A percentile compares a stretch with the other conserved stretches of the same genome.
Conservation (phyloP, 2,329 filamentous ascomycete species). For the Talaromyces atroroseus region DNA sequence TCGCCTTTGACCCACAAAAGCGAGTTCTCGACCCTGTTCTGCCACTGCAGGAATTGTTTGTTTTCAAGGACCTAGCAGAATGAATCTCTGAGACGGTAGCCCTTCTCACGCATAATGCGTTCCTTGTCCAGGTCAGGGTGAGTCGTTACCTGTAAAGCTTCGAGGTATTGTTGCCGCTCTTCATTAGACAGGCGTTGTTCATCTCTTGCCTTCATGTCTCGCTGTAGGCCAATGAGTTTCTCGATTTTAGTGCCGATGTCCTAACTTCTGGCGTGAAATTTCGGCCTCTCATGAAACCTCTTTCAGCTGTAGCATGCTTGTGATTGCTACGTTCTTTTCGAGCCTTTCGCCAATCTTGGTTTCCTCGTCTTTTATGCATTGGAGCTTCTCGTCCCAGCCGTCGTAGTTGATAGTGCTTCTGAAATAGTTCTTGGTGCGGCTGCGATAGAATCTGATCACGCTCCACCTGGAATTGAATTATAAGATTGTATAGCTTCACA, state of each 20-base stretch:
- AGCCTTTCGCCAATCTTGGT: no score
- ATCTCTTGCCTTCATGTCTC: no score
- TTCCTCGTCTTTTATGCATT: no score
- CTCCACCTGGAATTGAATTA: slow-evolving; percentile 34
- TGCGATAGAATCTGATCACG: slow-evolving; percentile 29
- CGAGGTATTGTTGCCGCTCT: no score
- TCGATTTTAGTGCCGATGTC: no score
- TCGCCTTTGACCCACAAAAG: slow-evolving; percentile 32
- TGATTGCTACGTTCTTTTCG: no score
- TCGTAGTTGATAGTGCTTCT: neutral
- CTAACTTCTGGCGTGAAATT: no score
- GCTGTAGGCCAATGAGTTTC: no score
- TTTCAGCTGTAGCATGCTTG: no score
- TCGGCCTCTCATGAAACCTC: no score
- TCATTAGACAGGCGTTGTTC: no score
- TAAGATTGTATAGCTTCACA: slow-evolving; percentile 26
- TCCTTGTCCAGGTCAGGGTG: neutral
- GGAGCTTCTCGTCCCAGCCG: neutral
- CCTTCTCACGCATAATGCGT: neutral
- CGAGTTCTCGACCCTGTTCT: neutral
- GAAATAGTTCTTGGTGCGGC: neutral
- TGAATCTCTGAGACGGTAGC: neutral
- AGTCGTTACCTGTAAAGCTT: no score
- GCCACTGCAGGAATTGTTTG: neutral
- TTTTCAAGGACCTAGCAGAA: neutral